phyloP scores from a whole-genome alignment of 345 rosid species.

The Arabidopsis arenosa region DNA sequence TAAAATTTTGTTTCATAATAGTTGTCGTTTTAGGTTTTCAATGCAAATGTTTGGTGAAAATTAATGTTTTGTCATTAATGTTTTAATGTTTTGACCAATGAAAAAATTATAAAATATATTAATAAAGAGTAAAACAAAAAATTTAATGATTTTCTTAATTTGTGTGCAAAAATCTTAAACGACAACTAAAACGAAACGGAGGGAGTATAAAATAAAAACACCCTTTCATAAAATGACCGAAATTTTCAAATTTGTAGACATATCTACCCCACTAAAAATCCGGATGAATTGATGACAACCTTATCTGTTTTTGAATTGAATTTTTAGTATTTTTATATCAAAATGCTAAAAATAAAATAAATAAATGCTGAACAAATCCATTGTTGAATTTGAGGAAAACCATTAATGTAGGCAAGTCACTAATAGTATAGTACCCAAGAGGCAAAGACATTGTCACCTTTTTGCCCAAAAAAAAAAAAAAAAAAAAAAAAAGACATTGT shows the following conservation, averaged over 20 bases:
- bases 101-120: no score
- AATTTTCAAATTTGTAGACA: background rate
- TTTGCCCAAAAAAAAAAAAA: no score
- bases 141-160: no score
- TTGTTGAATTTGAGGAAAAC: constrained; percentile 20
- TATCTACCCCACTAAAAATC: background rate
- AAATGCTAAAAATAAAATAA: background rate
- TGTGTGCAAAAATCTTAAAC: no score
- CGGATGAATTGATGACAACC: background rate
- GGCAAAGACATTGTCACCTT: background rate
- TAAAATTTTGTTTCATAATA: no score
- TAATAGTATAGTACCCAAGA: background rate
- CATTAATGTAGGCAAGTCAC: constrained; percentile 9
- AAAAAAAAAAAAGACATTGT: background rate
- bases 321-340: background rate
- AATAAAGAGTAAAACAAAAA: no score
- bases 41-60: no score
- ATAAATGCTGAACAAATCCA: constrained; percentile 25
- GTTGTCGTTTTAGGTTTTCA: no score
- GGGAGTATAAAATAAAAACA: background rate
- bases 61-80: no score
- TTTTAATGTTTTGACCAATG: no score
- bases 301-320: background rate
- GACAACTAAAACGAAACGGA: no score
- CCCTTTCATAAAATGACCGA: background rate